Evolutionary conservation across 176 grass and related monocot species (phyloP).

Genomic region (Puccinellia tenuiflora): DNA sequence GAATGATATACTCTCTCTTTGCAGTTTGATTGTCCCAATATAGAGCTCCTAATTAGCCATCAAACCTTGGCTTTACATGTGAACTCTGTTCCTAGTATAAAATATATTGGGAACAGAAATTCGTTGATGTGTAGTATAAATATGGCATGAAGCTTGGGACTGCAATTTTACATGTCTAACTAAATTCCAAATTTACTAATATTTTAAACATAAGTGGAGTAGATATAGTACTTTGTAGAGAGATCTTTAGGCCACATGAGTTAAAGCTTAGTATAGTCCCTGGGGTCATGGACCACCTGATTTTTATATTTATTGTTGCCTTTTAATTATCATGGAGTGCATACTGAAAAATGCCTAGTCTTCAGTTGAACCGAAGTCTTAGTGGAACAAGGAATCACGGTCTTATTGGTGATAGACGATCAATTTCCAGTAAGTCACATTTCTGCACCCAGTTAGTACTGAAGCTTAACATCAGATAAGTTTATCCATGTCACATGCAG

Average conservation of each 20-base stretch:
- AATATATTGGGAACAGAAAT: too few species aligned
- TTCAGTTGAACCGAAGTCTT: slow-evolving; percentile 83
- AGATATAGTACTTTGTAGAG: not conserved
- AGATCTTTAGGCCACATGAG: not conserved
- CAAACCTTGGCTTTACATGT: not conserved
- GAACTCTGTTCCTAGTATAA: too few species aligned
- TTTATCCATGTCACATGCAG: not conserved
- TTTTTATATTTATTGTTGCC: not conserved
- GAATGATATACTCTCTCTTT: not conserved
- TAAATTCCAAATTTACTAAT: not conserved
- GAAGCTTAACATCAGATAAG: not conserved
- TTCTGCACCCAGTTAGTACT: slow-evolving; percentile 6
- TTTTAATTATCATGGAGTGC: slow-evolving; percentile 6
- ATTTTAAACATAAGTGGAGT: not conserved
- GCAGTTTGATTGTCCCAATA: not conserved
- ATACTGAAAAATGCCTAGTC: slow-evolving; percentile 7
- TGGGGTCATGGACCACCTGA: not conserved
- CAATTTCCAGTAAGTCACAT: slow-evolving; percentile 72
- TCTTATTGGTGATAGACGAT: slow-evolving; percentile 83
- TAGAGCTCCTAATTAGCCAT: not conserved
- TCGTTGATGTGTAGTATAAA: too few species aligned
- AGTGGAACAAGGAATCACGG: slow-evolving; percentile 51
- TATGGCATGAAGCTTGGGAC: not conserved
- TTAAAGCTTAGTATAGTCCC: not conserved
- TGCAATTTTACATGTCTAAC: not conserved